These are phyloP conservation scores for Dentipellis fragilis DNA, from an alignment of 768 basidiomycete species.

Conservation along the genomic window DNA sequence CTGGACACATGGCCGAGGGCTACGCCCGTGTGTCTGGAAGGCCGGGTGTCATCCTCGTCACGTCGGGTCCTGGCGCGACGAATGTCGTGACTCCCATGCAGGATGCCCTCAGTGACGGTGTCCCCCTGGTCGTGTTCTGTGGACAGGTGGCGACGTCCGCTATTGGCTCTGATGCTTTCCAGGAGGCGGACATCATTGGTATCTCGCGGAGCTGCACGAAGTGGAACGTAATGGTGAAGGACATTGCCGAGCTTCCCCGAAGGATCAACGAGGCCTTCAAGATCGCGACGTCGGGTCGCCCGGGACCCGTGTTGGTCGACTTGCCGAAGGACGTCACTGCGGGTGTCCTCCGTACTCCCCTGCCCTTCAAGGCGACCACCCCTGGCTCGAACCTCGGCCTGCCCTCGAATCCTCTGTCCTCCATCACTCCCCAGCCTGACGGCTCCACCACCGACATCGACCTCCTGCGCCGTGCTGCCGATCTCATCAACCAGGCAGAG, in stretches of 20 bases:
- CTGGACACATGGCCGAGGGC: conserved; percentile 98
- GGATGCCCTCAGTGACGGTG: conserved; percentile 89
- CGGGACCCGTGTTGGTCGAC: conserved; percentile 96
- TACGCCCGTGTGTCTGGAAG: conserved; percentile 97
- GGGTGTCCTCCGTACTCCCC: conserved; percentile 72
- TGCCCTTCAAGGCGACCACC: conserved; percentile 80
- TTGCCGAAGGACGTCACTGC: conserved; percentile 99
- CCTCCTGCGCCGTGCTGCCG: conserved; percentile 75
- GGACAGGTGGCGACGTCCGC: conserved; percentile 99
- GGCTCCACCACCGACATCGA: conserved; percentile 32
- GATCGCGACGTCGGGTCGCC: conserved; percentile 93
- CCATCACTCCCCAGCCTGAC: conserved; percentile 37
- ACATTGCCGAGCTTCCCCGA: conserved; percentile 86
- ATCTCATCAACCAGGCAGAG: conserved; percentile 85
- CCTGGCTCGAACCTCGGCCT: conserved; percentile 69
- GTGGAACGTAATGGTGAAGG: conserved; percentile 99
- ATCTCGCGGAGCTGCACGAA: conserved; percentile 97
- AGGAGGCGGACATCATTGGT: conserved; percentile 94
- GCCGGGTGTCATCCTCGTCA: conserved; percentile 96
- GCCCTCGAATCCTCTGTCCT: conserved; percentile 61
- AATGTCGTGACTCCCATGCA: conserved; percentile 98
- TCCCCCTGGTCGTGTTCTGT: conserved; percentile 90
- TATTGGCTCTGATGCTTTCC: conserved; percentile 98
- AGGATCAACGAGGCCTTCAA: conserved; percentile 99
- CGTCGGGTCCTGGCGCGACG: conserved; percentile 95